Base-by-base conservation (phyloP, 1,139 yeast genomes). In the Geotrichum aggregatum region DNA sequence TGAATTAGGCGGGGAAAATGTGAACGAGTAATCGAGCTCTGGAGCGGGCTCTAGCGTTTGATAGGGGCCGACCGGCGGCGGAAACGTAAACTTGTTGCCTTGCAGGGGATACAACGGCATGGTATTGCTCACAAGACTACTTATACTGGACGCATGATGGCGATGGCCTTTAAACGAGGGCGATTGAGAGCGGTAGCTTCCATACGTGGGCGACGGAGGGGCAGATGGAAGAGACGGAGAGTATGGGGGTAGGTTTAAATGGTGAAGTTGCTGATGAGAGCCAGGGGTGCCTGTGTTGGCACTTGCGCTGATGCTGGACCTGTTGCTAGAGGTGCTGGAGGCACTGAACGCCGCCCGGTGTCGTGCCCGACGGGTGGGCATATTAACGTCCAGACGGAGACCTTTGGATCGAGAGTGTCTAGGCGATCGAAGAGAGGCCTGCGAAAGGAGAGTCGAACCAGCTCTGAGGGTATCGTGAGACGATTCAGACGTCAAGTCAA, bases 61-160 rank as follows among this genome's bases (percentile, higher is more conserved):
- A n/a, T n/a, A n/a, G n/a, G n/a, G n/a, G 38, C 18, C 38, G 38
- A 16, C 22, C 26, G 47, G 46, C 16, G 46, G 47, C 7, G 47
- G 47, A 19, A 43, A 43, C 19, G 34, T 14, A 21, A 43, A 43
- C 30, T 19, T 43, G 26, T 7, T 13, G 11, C n/a, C 16, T n/a
- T n/a, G 11, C 22, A 18, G 39, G 16, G 26, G 47, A 43, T 24
- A 24, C 28, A 24, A 24, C 28, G 28, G 28, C 28, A 24, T 24
- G 7, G 7, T 8, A 28, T 19, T 18, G 30, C 47, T 40, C 31
- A 40, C 3, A 22, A 30, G 21, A 22, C 44, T 43, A 16, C 47
- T 43, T 10, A 43, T 43, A 26, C 47, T 43, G 26, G 47, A 43
- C 28, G 18, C 19, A 26, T 30, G 28, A 11, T 26, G 30, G 18